These are phyloP conservation scores for Pythium periplocum DNA, from an alignment of 352 stramenopile genomes.

Conservation along the genomic window DNA sequence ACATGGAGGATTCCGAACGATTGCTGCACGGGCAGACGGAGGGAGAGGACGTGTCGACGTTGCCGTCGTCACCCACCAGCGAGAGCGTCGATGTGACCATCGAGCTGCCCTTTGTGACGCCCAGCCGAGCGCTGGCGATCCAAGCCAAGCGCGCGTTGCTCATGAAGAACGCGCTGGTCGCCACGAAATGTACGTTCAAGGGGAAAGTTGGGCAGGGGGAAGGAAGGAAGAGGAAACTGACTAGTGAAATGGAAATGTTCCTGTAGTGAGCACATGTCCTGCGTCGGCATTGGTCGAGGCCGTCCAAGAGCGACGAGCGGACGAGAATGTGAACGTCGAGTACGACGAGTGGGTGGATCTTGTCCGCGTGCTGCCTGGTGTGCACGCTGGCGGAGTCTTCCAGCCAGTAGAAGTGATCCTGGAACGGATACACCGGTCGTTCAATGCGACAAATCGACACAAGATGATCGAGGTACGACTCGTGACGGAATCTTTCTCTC, in stretches of 20 bases:
- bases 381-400: conserved; percentile 55
- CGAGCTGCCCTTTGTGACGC: conserved; percentile 52
- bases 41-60: conserved; percentile 29
- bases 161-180: conserved; percentile 69
- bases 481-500: no score
- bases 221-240: neutral
- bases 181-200: conserved; percentile 32
- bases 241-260: neutral
- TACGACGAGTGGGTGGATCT: conserved; percentile 59
- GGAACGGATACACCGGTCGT: conserved; percentile 58
- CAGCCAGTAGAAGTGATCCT: conserved; percentile 59
- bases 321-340: conserved; percentile 24
- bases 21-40: neutral
- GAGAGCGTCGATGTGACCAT: conserved; percentile 39
- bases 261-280: conserved; percentile 35
- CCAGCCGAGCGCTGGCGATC: conserved; percentile 52
- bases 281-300: conserved; percentile 28
- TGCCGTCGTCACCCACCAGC: conserved; percentile 52
- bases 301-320: conserved; percentile 17
- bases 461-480: conserved; percentile 50
- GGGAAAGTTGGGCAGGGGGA: neutral
- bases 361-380: conserved; percentile 42
- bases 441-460: conserved; percentile 44
- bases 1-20: no score
- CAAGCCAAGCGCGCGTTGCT: conserved; percentile 64